A percentile compares a stretch with the other conserved stretches of the same genome.
Conservation (phyloP, 2,329 filamentous ascomycete species). For the Lojkania enalia region DNA sequence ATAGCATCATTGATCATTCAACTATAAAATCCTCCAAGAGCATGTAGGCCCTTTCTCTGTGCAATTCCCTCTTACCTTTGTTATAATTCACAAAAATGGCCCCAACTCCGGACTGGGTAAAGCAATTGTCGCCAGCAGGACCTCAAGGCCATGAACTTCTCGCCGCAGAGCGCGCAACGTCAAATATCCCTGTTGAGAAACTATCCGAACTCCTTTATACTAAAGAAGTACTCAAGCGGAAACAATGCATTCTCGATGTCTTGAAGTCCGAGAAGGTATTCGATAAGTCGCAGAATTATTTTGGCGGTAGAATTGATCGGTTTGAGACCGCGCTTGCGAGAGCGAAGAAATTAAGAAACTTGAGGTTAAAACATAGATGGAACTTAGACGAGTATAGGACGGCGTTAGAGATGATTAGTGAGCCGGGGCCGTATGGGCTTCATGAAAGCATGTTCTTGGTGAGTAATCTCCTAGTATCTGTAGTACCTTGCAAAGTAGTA, state of each 20-base stretch:
- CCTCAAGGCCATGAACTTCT: conserved; percentile 72
- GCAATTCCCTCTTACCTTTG: not conserved
- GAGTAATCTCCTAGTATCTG: too few relatives aligned
- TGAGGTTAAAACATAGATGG: conserved; percentile 71
- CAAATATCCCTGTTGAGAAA: conserved; percentile 67
- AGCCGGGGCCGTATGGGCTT: conserved; percentile 73
- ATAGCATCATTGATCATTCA: too few relatives aligned
- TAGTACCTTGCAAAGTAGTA: too few relatives aligned
- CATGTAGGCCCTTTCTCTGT: too few relatives aligned
- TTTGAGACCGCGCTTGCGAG: conserved; percentile 71
- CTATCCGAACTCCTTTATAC: conserved; percentile 72
- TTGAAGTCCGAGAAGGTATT: conserved; percentile 71
- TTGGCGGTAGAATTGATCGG: conserved; percentile 68
- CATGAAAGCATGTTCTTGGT: conserved; percentile 73
- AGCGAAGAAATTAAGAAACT: conserved; percentile 69
- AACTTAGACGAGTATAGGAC: conserved; percentile 62
- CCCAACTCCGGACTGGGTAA: conserved; percentile 65
- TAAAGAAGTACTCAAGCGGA: conserved; percentile 63
- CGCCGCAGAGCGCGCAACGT: conserved; percentile 67
- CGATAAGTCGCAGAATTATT: conserved; percentile 78
- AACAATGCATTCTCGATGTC: conserved; percentile 64
- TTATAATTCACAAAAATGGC: conserved; percentile 29
- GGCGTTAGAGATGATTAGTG: conserved; percentile 71
- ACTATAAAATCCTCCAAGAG: too few relatives aligned
- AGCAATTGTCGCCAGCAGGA: conserved; percentile 65